A percentile compares a stretch with the other conserved stretches of the same genome.
These are phyloP conservation scores for Aspergillus egyptiacus DNA, from an alignment of 495 filamentous ascomycete species.

Conservation along the genomic window DNA sequence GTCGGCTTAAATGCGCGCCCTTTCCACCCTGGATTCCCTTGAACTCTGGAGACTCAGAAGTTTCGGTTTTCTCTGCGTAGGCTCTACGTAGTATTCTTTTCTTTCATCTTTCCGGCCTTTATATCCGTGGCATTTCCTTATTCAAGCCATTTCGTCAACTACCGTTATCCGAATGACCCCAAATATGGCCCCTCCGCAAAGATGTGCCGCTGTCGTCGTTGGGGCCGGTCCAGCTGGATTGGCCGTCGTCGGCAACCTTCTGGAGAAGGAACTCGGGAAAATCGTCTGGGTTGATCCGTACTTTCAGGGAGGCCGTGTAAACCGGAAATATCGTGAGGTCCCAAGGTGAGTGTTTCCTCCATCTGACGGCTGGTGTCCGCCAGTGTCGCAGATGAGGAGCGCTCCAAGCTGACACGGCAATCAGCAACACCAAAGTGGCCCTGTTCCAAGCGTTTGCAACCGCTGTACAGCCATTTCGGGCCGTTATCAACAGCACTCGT, in stretches of 20 bases:
- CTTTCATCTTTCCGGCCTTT: neutral
- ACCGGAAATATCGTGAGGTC: constrained; percentile 51
- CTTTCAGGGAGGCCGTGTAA: constrained; percentile 47
- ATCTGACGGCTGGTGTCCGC: constrained; percentile 4
- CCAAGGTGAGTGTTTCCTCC: constrained; percentile 38
- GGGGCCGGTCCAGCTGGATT: constrained; percentile 53
- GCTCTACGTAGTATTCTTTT: constrained; percentile 11
- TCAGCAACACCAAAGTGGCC: constrained; percentile 47
- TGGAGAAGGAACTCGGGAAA: constrained; percentile 44
- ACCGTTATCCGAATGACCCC: neutral
- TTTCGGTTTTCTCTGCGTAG: constrained; percentile 7
- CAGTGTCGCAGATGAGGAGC: constrained; percentile 5
- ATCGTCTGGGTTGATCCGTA: constrained; percentile 51
- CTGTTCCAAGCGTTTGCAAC: constrained; percentile 48
- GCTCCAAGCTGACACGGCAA: constrained; percentile 10
- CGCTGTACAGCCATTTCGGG: constrained; percentile 43
- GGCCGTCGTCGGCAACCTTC: constrained; percentile 51
- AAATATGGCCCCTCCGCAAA: constrained; percentile 29
- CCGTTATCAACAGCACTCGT: constrained; percentile 39
- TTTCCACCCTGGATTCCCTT: constrained; percentile 5
- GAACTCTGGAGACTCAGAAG: neutral
- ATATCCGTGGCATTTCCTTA: neutral
- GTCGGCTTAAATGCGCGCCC: constrained; percentile 1
- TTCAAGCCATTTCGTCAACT: neutral
- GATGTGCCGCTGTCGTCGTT: constrained; percentile 48